Evolutionary conservation across 306 rosid species (phyloP), one percentile per base, ranked within the genome.

Genomic region (Ceratonia siliqua): DNA sequence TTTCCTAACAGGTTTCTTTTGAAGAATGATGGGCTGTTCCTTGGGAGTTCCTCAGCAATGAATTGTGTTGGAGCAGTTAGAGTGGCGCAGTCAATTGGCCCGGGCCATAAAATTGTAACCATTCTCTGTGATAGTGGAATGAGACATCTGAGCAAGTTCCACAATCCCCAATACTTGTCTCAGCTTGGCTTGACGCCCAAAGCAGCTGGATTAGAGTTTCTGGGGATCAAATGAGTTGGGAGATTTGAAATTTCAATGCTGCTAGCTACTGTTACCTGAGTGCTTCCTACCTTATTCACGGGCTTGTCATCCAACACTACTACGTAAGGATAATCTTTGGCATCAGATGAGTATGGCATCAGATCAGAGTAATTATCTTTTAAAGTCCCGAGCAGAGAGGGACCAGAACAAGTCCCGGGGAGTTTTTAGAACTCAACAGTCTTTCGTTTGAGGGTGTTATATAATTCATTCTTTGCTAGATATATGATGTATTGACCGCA

Each of bases 51-150:
- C 72, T 93, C 96, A 17, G 87, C 97, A 49, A 90, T 93, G 93
- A 93, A 93, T 76, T 93, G 96, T 82, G 90, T 93, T n/a, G 96
- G 97, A 80, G 98, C 97, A 17, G 95, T 93, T 64, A 87, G 86
- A 83, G 79, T 79, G 50, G 98, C 98, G 5, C 93, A 86, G 74
- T 42, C 86, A 67, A 22, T 90, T 58, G 98, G 98, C 54, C 89
- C 97, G 33, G 93, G 96, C 78, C 96, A 91, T 79, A 92, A 90
- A 21, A 84, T 94, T 61, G 99, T 91, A 52, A 91, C 99, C 55
- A 90, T 94, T 73, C 91, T 94, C 32, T 94, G 97, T 12, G 96
- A 94, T 73, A 90, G 81, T 68, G 96, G 99, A 62, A 94, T 92
- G 96, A 90, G 97, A 83, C 99, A 94, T 76, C 81, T 92, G 80